These are phyloP conservation scores for Xylaria digitata DNA, from an alignment of 2,329 filamentous ascomycete species.

Conservation along the genomic window DNA sequence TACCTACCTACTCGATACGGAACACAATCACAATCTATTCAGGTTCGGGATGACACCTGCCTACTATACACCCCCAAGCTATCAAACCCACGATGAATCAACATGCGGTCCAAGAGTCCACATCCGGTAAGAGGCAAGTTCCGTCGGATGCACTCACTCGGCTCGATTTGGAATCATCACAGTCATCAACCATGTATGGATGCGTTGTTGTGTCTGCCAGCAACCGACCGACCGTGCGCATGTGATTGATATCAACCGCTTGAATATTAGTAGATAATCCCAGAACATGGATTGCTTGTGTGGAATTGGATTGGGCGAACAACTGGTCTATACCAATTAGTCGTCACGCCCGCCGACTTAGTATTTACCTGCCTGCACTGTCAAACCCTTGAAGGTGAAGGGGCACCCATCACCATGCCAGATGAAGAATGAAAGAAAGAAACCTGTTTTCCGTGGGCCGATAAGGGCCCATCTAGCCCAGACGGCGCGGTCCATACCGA, in stretches of 20 bases:
- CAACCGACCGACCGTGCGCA: constrained; percentile 9
- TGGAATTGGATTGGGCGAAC: neutral
- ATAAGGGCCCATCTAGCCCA: constrained; percentile 12
- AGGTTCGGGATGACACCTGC: constrained; percentile 28
- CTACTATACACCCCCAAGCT: neutral
- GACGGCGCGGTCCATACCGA: constrained; percentile 1
- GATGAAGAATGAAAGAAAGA: too few species aligned
- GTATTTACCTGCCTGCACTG: neutral
- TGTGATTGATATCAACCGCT: constrained; percentile 10
- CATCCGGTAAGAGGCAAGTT: constrained; percentile 20
- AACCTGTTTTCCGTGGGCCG: constrained; percentile 13
- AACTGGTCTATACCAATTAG: too few species aligned
- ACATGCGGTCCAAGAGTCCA: constrained; percentile 9
- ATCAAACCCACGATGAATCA: constrained; percentile 10
- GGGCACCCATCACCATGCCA: neutral
- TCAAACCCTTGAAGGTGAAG: neutral
- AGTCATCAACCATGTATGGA: constrained; percentile 4
- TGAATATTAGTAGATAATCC: neutral
- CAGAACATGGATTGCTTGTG: neutral
- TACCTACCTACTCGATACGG: constrained; percentile 20
- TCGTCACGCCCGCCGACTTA: constrained; percentile 3
- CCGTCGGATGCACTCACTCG: neutral
- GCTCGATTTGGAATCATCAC: constrained; percentile 7
- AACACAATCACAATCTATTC: constrained; percentile 3
- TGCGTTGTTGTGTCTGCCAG: too few species aligned